Conservation (phyloP, 768 basidiomycete genomes). For the Suillus hirtellus region DNA sequence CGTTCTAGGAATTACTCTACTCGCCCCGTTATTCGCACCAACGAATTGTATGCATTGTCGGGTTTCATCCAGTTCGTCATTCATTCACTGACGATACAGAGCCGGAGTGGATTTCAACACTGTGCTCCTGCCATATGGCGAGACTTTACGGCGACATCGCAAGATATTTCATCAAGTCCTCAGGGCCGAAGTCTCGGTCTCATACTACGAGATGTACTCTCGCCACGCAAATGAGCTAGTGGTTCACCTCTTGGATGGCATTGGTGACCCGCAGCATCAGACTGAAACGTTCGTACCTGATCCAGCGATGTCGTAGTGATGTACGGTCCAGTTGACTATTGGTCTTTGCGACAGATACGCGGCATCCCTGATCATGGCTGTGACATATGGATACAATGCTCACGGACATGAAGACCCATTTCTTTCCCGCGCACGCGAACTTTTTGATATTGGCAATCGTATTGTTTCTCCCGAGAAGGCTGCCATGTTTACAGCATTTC, state of each 20-base stretch:
- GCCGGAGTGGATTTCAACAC: slow-evolving; percentile 4
- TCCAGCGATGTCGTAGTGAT: background rate
- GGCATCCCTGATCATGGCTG: background rate
- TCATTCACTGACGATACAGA: background rate
- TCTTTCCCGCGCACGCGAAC: background rate
- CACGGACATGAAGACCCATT: background rate
- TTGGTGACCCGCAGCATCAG: slow-evolving; percentile 15
- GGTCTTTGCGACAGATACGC: background rate
- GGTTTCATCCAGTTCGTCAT: background rate
- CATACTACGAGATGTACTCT: slow-evolving; percentile 22
- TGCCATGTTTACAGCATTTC: too few species aligned
- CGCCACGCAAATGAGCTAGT: slow-evolving; percentile 22
- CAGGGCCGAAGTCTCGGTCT: slow-evolving; percentile 16
- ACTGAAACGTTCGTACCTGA: background rate
- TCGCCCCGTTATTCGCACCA: slow-evolving; percentile 23
- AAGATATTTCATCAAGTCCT: slow-evolving; percentile 27
- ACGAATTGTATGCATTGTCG: background rate
- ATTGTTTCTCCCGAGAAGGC: too few species aligned
- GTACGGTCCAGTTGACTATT: background rate
- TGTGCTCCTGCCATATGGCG: slow-evolving; percentile 10
- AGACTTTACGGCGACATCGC: slow-evolving; percentile 25
- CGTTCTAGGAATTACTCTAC: slow-evolving; percentile 40
- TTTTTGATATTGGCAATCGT: too few species aligned
- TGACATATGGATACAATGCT: background rate
- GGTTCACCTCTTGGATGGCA: slow-evolving; percentile 13